These are phyloP conservation scores for Hemerocallis citrina DNA, from an alignment of 106 monocot species.

Conservation along the genomic window DNA sequence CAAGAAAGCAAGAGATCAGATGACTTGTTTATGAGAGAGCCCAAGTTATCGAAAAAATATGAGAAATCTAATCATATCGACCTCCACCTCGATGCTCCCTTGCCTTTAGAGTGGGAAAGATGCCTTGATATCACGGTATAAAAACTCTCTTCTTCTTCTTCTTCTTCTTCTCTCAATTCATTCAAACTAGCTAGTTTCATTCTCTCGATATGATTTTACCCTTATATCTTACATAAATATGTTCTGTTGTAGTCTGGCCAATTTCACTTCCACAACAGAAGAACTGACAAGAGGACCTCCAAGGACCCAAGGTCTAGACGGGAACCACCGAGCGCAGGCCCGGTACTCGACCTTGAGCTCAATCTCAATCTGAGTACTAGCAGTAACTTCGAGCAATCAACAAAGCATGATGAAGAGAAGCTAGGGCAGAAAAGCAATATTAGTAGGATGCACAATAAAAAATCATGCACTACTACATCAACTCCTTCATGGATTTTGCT, in stretches of 20 bases:
- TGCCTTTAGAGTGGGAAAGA: slow-evolving; percentile 63
- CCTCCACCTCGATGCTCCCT: slow-evolving; percentile 52
- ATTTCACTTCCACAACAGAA: slow-evolving; percentile 60
- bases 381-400: too few species aligned
- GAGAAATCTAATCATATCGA: slow-evolving; percentile 19
- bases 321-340: background rate
- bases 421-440: too few species aligned
- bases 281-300: slow-evolving; percentile 43
- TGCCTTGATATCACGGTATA: slow-evolving; percentile 68
- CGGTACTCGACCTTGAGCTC: slow-evolving; percentile 51
- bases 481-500: background rate
- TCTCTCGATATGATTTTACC: background rate
- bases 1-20: background rate
- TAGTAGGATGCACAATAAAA: slow-evolving; percentile 9
- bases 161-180: too few species aligned
- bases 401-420: too few species aligned
- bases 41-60: background rate
- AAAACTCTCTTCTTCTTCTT: too few species aligned
- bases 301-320: slow-evolving; percentile 28
- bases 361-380: slow-evolving; percentile 25
- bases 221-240: background rate
- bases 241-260: slow-evolving; percentile 38
- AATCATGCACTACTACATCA: background rate
- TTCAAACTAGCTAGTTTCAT: background rate
- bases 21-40: background rate